A percentile compares a stretch with the other conserved stretches of the same genome.
Conservation (phyloP, 148 eudicot genomes). For the Vaccinium myrtillus region DNA sequence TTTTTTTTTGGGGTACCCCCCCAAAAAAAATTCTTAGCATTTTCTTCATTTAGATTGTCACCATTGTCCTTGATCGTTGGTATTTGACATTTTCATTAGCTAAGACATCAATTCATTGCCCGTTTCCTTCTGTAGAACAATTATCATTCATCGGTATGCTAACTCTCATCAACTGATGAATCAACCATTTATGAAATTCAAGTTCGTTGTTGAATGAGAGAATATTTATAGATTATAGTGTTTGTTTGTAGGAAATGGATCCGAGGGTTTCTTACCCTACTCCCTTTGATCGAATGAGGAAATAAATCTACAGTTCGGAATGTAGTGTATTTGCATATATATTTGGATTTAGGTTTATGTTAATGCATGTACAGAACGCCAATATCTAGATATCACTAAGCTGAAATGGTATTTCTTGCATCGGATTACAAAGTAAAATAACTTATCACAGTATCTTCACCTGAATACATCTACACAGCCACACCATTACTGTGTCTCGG, state of each 20-base stretch:
- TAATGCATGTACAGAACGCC: neutral
- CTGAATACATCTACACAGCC: neutral
- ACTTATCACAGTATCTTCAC: neutral
- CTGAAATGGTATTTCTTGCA: neutral
- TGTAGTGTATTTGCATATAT: neutral
- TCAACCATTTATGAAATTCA: neutral
- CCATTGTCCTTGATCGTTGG: constrained; percentile 8
- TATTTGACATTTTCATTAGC: neutral
- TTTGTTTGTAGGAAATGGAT: neutral
- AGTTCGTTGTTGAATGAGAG: neutral
- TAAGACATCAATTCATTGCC: constrained; percentile 4
- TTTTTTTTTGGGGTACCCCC: constrained; percentile 9
- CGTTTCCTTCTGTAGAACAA: neutral
- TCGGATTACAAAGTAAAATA: neutral
- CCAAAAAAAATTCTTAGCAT: neutral
- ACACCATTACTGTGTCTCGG: too few species aligned
- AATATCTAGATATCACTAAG: neutral
- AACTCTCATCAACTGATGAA: neutral
- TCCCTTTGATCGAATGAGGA: neutral
- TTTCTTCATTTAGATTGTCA: constrained; percentile 3
- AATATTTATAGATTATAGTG: neutral
- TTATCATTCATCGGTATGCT: constrained; percentile 2
- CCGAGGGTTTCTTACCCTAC: neutral
- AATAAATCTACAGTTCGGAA: neutral
- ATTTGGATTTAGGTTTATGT: neutral